Evolutionary conservation across 441 rosid species (phyloP).

Genomic region (Populus hybrid): DNA sequence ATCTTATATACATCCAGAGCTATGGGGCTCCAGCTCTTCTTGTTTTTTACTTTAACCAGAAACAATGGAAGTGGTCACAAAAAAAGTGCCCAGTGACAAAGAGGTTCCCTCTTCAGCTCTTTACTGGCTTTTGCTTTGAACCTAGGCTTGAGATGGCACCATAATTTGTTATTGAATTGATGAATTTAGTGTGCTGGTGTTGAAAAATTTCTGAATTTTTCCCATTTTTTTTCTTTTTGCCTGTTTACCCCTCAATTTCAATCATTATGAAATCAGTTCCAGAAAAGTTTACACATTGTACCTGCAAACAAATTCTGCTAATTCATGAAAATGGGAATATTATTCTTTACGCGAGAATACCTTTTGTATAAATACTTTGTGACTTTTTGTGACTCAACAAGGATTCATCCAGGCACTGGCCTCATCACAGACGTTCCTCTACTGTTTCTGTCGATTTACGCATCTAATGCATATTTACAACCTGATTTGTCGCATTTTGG

Average conservation of each 20-base stretch:
- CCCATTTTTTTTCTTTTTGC: slow-evolving; percentile 12
- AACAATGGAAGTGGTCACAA: slow-evolving; percentile 81
- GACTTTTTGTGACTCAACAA: not conserved
- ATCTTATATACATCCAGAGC: slow-evolving; percentile 80
- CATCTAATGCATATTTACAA: not conserved
- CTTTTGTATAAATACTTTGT: not conserved
- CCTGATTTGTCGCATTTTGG: not conserved
- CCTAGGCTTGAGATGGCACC: slow-evolving; percentile 83
- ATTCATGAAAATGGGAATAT: not conserved
- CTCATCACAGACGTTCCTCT: not conserved
- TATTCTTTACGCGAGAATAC: not conserved
- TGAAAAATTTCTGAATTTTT: not conserved
- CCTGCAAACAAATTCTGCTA: slow-evolving; percentile 12
- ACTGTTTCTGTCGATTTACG: not conserved
- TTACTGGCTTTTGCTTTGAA: slow-evolving; percentile 89
- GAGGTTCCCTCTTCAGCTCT: slow-evolving; percentile 92
- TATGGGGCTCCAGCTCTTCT: slow-evolving; percentile 81
- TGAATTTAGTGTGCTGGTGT: slow-evolving; percentile 22
- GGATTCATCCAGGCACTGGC: not conserved
- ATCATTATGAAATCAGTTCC: slow-evolving; percentile 13
- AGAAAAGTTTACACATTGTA: slow-evolving; percentile 23
- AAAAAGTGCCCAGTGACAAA: slow-evolving; percentile 80
- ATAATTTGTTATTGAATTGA: slow-evolving; percentile 25
- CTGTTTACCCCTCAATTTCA: slow-evolving; percentile 7
- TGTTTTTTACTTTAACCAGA: slow-evolving; percentile 54